phyloP scores from a whole-genome alignment of 108 stramenopile genomes.

The Cyclotella baltica region DNA sequence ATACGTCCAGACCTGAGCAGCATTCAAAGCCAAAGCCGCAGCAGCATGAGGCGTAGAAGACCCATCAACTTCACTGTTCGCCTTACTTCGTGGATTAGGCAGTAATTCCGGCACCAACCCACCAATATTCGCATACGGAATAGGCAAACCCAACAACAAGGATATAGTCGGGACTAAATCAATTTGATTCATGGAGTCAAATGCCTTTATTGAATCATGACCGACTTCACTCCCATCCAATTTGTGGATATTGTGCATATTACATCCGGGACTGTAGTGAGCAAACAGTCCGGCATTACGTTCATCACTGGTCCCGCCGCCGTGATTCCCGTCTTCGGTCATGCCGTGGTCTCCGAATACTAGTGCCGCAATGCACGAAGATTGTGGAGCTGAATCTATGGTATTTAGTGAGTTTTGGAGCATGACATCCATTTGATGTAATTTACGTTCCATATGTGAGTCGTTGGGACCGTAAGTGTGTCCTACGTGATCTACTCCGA shows the following conservation, averaged over 20 bases:
- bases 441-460: constrained; percentile 89
- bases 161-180: constrained; percentile 96
- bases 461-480: constrained; percentile 95
- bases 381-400: constrained; percentile 61
- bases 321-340: constrained; percentile 99
- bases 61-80: background rate
- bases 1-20: constrained; percentile 90
- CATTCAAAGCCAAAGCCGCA: constrained; percentile 80
- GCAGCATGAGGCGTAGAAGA: constrained; percentile 54
- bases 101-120: constrained; percentile 85
- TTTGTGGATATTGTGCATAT: constrained; percentile 17
- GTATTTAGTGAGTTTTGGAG: constrained; percentile 62
- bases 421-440: constrained; percentile 90
- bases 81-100: constrained; percentile 24
- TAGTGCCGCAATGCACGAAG: constrained; percentile 70
- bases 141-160: constrained; percentile 88
- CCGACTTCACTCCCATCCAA: constrained; percentile 33
- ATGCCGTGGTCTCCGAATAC: constrained; percentile 98
- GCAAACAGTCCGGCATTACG: constrained; percentile 93
- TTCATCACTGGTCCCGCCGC: constrained; percentile 96
- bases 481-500: constrained; percentile 52
- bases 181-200: constrained; percentile 75
- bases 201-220: constrained; percentile 20
- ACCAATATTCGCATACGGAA: constrained; percentile 96
- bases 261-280: constrained; percentile 82